Base-by-base conservation (phyloP, 2,329 filamentous ascomycete species). In the Acephala macrosclerotiorum region DNA sequence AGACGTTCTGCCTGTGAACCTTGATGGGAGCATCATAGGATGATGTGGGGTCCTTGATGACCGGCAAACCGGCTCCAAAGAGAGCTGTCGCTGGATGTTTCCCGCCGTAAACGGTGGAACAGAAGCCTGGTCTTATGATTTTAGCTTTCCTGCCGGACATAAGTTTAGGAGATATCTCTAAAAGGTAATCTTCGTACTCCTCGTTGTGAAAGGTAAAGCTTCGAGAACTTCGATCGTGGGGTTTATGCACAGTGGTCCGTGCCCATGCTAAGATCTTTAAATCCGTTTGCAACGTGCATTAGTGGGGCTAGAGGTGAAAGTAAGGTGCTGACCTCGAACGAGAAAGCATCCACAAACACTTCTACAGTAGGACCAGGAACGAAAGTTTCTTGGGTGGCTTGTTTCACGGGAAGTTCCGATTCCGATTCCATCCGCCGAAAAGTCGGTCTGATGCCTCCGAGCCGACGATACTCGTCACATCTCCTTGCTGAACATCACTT, bases 1-100 rank as follows among this genome's bases (percentile, higher is more conserved):
- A 53, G 12, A 18, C 22, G 29, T 53, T 53, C 25, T 53, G 49
- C 49, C 45, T 49, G 45, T 49, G 45, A 49, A 25, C n/a, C n/a
- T n/a, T 49, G n/a, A 49, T 25, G 11, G 40, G 40, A 33, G 29
- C 29, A 33, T n/a, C n/a, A 16, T 42, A 6, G 40, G 16, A 42
- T 42, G 40, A 42, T 42, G 40, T 42, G 40, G 11, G 40, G 40
- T 6, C 12, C 16, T 6, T 16, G 40, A 42, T 18, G 4, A 12
- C 18, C 40, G 40, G 4, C 29, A 33, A 9, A 9, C 4, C 29
- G 29, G 4, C 29, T 5, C 29, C 29, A 33, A 33, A 33, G n/a
- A n/a, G n/a, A n/a, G n/a, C n/a, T n/a, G n/a, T n/a, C n/a, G n/a
- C n/a, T n/a, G n/a, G n/a, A n/a, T n/a, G n/a, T n/a, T n/a, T n/a